These are phyloP conservation scores for Lachnellula arida DNA, from an alignment of 2,329 filamentous ascomycete genomes.

Conservation along the genomic window DNA sequence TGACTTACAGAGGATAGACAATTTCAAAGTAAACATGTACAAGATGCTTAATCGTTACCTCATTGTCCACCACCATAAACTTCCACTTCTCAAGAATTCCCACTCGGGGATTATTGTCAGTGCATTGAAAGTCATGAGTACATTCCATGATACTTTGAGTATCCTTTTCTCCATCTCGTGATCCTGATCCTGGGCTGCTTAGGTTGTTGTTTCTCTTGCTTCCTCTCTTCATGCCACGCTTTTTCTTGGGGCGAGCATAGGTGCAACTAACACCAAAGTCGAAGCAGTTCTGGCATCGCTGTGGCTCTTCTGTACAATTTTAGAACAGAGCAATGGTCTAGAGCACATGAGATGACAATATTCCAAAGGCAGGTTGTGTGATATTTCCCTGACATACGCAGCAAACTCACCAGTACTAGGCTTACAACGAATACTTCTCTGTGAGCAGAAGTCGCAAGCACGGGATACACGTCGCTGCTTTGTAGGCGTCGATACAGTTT, in stretches of 20 bases:
- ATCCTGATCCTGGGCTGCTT: background rate
- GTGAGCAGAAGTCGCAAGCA: slow-evolving; percentile 45
- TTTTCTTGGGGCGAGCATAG: slow-evolving; percentile 41
- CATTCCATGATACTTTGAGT: slow-evolving; percentile 1
- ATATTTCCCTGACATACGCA: slow-evolving; percentile 10
- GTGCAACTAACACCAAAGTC: slow-evolving; percentile 47
- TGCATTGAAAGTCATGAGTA: background rate
- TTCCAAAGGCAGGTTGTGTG: too few relatives aligned
- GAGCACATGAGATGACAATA: too few relatives aligned
- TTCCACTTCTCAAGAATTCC: slow-evolving; percentile 4
- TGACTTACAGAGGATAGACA: slow-evolving; percentile 45
- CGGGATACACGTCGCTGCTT: slow-evolving; percentile 8
- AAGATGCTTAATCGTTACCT: slow-evolving; percentile 38
- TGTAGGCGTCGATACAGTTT: slow-evolving; percentile 1
- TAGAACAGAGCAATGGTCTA: too few relatives aligned
- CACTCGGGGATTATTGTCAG: background rate
- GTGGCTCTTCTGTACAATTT: too few relatives aligned
- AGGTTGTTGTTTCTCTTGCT: background rate
- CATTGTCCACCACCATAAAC: slow-evolving; percentile 25
- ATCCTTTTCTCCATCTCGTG: slow-evolving; percentile 3
- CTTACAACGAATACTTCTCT: slow-evolving; percentile 42
- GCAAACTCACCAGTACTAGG: slow-evolving; percentile 33
- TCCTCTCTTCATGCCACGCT: slow-evolving; percentile 29
- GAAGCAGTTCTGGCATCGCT: slow-evolving; percentile 43
- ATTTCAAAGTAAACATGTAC: slow-evolving; percentile 48